A percentile compares a stretch with the other conserved stretches of the same genome.
phyloP scores from a whole-genome alignment of 768 basidiomycete genomes.

The Boletus speciosus region DNA sequence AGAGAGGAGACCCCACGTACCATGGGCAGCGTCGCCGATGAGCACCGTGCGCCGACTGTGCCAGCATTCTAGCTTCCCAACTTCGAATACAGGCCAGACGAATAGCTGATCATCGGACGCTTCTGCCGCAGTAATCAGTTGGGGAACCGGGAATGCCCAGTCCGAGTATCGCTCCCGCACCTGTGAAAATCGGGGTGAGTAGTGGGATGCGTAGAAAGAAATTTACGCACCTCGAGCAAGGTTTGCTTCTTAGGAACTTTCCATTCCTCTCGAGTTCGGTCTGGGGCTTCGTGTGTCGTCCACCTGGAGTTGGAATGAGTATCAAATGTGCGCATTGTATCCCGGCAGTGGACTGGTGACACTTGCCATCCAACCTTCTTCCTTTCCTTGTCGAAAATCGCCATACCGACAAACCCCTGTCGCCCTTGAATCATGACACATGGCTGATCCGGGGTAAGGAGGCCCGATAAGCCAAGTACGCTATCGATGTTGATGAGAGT shows the following conservation, averaged over 20 bases:
- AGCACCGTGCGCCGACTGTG: conserved; percentile 25
- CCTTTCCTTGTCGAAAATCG: conserved; percentile 23
- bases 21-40: conserved; percentile 34
- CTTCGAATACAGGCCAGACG: conserved; percentile 29
- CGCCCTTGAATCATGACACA: conserved; percentile 31
- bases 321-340: not conserved
- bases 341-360: not conserved
- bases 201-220: not conserved
- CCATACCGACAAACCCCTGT: conserved; percentile 27
- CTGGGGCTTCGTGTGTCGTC: conserved; percentile 27
- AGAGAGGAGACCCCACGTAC: conserved; percentile 10
- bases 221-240: conserved; percentile 14
- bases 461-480: conserved; percentile 19
- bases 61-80: conserved; percentile 24
- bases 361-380: conserved; percentile 27
- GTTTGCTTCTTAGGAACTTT: conserved; percentile 22
- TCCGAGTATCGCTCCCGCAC: conserved; percentile 23
- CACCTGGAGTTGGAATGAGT: conserved; percentile 17
- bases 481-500: conserved; percentile 13
- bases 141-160: conserved; percentile 29
- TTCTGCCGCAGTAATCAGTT: conserved; percentile 22
- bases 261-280: conserved; percentile 29
- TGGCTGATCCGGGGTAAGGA: conserved; percentile 19
- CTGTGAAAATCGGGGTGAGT: conserved; percentile 6
- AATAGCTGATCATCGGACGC: conserved; percentile 15